Percentiles rank a stretch among this genome's conserved stretches.
Evolutionary conservation across 164 flowering plant species (phyloP).

Genomic region (Kalanchoe fedtschenkoi): DNA sequence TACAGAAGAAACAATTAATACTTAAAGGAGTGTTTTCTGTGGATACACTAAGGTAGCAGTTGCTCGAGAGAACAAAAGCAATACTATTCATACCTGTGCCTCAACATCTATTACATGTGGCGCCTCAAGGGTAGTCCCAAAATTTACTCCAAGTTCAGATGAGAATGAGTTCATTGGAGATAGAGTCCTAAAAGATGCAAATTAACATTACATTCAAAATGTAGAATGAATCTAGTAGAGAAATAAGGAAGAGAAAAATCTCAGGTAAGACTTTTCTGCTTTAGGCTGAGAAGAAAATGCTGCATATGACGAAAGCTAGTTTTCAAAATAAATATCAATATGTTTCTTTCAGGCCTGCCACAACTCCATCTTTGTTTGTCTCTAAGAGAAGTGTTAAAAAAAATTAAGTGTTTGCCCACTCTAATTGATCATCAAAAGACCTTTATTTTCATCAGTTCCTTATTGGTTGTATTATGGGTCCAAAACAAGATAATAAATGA

Average conservation of each 20-base stretch:
- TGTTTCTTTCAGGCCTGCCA: too few species aligned
- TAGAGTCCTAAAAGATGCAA: slow-evolving; percentile 52
- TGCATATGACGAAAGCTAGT: neutral
- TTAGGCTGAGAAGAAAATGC: neutral
- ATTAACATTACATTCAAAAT: neutral
- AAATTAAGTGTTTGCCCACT: too few species aligned
- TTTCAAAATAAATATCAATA: too few species aligned
- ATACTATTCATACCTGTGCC: slow-evolving; percentile 47
- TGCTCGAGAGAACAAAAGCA: neutral
- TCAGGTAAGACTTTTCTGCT: neutral
- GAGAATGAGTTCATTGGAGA: slow-evolving; percentile 88
- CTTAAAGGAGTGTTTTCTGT: neutral
- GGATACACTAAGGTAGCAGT: neutral
- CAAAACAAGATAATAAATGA: too few species aligned
- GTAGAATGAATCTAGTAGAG: neutral
- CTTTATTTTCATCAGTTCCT: too few species aligned
- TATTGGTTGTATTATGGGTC: too few species aligned
- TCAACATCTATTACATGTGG: slow-evolving; percentile 89
- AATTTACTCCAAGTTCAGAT: slow-evolving; percentile 90
- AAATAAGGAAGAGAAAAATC: neutral
- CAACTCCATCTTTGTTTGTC: too few species aligned
- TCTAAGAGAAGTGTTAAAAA: too few species aligned
- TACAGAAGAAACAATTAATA: neutral
- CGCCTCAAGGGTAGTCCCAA: slow-evolving; percentile 89
- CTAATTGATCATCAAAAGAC: too few species aligned